Conservation (phyloP, 1,284 basidiomycete species). For the Omphalotus olearius region DNA sequence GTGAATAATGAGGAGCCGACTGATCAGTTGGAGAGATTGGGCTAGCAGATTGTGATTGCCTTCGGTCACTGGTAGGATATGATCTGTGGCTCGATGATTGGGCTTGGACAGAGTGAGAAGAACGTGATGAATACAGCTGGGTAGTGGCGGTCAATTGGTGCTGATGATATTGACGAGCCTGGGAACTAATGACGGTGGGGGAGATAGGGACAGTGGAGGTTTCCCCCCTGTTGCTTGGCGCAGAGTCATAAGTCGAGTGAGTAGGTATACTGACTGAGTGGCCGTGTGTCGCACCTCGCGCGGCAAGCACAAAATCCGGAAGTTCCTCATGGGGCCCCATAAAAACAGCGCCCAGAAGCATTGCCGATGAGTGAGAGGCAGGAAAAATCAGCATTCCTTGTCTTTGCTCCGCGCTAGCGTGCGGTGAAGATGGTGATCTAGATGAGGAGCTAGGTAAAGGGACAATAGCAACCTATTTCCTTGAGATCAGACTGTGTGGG, state of each 20-base stretch:
- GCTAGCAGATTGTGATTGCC: slow-evolving; percentile 6
- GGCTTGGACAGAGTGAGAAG: too few species aligned
- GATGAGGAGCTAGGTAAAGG: slow-evolving; percentile 24
- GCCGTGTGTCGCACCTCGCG: background rate
- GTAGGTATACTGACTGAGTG: background rate
- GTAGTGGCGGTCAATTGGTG: background rate
- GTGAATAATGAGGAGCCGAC: too few species aligned
- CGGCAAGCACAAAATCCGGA: slow-evolving; percentile 42
- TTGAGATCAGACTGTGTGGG: slow-evolving; percentile 8
- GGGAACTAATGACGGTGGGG: slow-evolving; percentile 12
- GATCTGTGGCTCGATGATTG: background rate
- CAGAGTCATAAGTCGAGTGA: background rate
- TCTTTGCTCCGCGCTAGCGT: slow-evolving; percentile 16
- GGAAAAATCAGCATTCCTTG: slow-evolving; percentile 59
- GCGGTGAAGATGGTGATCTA: slow-evolving; percentile 4
- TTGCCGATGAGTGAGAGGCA: slow-evolving; percentile 46
- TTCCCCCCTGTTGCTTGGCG: slow-evolving; percentile 1
- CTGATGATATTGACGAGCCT: slow-evolving; percentile 1
- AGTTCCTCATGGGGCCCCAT: slow-evolving; percentile 36
- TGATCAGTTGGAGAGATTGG: slow-evolving; percentile 2
- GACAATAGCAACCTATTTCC: slow-evolving; percentile 48
- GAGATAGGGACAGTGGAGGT: slow-evolving; percentile 13
- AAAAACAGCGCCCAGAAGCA: slow-evolving; percentile 58
- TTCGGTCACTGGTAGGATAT: background rate
- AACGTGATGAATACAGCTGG: background rate